Evolutionary conservation across 73 alveolate genomes (phyloP).

Genomic region (Halteria grandinella): DNA sequence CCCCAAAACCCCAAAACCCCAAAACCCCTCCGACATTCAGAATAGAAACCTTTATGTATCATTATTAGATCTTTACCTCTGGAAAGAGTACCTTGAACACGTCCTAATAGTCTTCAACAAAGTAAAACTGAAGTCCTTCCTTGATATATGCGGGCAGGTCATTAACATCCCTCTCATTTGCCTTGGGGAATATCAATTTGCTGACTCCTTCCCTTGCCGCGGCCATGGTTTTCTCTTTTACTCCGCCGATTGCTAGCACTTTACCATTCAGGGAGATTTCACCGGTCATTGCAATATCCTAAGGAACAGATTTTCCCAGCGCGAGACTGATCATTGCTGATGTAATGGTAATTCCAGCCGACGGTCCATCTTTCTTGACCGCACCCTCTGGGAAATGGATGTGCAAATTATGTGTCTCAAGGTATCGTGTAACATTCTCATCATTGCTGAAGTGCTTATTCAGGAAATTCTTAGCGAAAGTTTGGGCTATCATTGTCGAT

Average conservation of each 20-base stretch:
- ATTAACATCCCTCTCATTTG: slow-evolving; percentile 47
- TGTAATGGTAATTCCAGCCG: slow-evolving; percentile 90
- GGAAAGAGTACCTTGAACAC: slow-evolving; percentile 61
- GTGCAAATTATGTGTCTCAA: slow-evolving; percentile 71
- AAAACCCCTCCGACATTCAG: too few relatives aligned
- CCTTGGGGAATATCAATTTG: slow-evolving; percentile 71
- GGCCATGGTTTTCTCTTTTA: slow-evolving; percentile 85
- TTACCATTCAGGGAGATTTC: slow-evolving; percentile 88
- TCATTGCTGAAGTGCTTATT: slow-evolving; percentile 50
- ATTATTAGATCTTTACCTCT: too few relatives aligned
- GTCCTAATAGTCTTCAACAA: slow-evolving; percentile 63
- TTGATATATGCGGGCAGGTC: slow-evolving; percentile 51
- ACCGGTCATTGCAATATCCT: slow-evolving; percentile 90
- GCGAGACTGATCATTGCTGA: slow-evolving; percentile 81
- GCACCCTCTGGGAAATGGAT: slow-evolving; percentile 93
- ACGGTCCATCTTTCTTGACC: slow-evolving; percentile 90
- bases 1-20: too few relatives aligned
- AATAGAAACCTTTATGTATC: too few relatives aligned
- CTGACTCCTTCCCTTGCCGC: slow-evolving; percentile 84
- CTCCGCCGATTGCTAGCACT: slow-evolving; percentile 88
- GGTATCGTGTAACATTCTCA: not conserved
- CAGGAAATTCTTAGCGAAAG: slow-evolving; percentile 76
- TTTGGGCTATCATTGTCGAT: slow-evolving; percentile 74
- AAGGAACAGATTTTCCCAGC: slow-evolving; percentile 64
- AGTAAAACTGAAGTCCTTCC: slow-evolving; percentile 56